These are phyloP conservation scores for Eucalyptus shirleyi DNA, from an alignment of 345 rosid species.

Conservation along the genomic window DNA sequence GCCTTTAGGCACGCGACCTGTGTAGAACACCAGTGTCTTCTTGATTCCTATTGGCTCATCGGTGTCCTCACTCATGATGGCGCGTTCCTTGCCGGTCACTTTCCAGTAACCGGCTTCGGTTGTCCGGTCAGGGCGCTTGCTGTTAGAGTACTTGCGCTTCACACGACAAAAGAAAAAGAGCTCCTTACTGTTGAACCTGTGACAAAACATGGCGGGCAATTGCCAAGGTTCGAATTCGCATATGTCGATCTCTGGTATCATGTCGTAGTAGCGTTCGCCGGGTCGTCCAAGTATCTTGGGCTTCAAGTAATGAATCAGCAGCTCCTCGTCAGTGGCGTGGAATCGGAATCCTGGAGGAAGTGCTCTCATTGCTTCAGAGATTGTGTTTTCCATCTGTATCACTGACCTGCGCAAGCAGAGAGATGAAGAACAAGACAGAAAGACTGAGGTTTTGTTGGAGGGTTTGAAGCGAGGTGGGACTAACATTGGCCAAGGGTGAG, in stretches of 20 bases:
- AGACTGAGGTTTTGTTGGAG: background rate
- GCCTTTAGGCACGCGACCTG: background rate
- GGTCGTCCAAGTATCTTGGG: constrained; percentile 4
- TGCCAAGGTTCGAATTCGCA: constrained; percentile 33
- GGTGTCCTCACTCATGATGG: background rate
- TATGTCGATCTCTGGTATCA: constrained; percentile 21
- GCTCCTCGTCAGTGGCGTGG: constrained; percentile 30
- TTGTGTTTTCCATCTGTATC: background rate
- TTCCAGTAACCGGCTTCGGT: constrained; percentile 43
- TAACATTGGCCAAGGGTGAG: background rate
- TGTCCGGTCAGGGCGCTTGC: constrained; percentile 2
- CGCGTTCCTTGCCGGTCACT: constrained; percentile 16
- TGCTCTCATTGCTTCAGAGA: background rate
- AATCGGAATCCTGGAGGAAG: constrained; percentile 17
- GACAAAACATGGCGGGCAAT: constrained; percentile 3
- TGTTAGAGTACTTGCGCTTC: constrained; percentile 2
- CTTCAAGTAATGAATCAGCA: constrained; percentile 16
- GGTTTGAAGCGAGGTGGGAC: background rate
- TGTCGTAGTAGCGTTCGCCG: background rate
- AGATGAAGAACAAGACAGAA: background rate
- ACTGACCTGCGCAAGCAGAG: background rate
- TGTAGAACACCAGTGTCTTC: constrained; percentile 25
- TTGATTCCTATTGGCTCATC: constrained; percentile 11
- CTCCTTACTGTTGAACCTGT: background rate
- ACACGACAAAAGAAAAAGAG: constrained; percentile 29